Evolutionary conservation across 352 stramenopile genomes (phyloP), one percentile per base, ranked within the genome.

Genomic region (Phytophthora citricola): DNA sequence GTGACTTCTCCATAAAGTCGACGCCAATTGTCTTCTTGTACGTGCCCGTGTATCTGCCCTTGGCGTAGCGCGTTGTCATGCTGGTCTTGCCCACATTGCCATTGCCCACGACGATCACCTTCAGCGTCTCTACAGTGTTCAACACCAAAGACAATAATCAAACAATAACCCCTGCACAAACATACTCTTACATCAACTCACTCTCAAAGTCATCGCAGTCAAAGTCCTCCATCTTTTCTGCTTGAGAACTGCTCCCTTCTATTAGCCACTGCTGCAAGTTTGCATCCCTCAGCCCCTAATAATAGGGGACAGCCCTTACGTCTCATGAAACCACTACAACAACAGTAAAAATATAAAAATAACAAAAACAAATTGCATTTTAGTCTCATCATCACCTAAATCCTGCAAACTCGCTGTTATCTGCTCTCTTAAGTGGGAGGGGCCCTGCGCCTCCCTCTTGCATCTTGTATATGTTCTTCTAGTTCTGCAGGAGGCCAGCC

Each of bases 21-120:
- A 90, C 87, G 22, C 85, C 87, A 38, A 95, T 91, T 17, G 86
- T 96, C 48, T 92, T 93, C 63, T 92, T 92, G 79, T 95, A 95
- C 36, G 87, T 88, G 52, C 75, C 76, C 15, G 82, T 91, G 75
- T 92, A 96, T 41, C 75, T 73, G 45, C 84, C 84, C 60, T 92
- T 92, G 44, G 87, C 83, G 51, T 91, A 94, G 14, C 85, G 81
- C 32, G 78, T 89, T 7, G 87, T 92, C 70, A 95, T 87, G 36
- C 81, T 91, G 17, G 89, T 94, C 63, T 96, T 96, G 46, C 83
- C 85, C 14, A 91, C 89, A 58, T 93, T 94, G 36, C 79, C 87
- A 66, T 96, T 95, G 27, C 89, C 85, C 27, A 95, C 84, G 22
- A 94, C 85, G 44, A 92, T 87, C 22, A 94, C 73, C 65, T 94